phyloP scores from a whole-genome alignment of 2,329 filamentous ascomycete species.

The Xenoacremonium recifei region DNA sequence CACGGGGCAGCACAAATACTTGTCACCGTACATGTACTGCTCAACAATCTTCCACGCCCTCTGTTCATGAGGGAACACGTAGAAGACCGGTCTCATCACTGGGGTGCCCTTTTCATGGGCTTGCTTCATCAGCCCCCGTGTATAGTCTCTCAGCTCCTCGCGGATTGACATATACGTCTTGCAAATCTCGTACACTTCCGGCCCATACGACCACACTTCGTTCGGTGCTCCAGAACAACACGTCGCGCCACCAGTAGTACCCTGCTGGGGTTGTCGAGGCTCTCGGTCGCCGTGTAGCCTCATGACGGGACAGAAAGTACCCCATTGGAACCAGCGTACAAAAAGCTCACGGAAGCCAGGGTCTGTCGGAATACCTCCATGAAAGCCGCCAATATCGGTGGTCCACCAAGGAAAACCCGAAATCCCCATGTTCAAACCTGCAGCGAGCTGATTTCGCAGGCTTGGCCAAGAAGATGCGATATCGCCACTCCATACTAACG shows the following conservation, averaged over 20 bases:
- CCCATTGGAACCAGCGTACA: slow-evolving; percentile 70
- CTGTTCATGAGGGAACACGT: slow-evolving; percentile 1
- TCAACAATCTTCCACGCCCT: slow-evolving; percentile 50
- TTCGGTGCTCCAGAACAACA: slow-evolving; percentile 54
- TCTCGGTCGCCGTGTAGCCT: slow-evolving; percentile 65
- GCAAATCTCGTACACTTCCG: slow-evolving; percentile 59
- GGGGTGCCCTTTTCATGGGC: slow-evolving; percentile 60
- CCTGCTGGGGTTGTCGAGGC: slow-evolving; percentile 42
- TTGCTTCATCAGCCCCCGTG: slow-evolving; percentile 54
- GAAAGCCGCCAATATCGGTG: slow-evolving; percentile 69
- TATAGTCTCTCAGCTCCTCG: slow-evolving; percentile 58
- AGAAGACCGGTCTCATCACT: slow-evolving; percentile 57
- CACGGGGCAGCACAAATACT: slow-evolving; percentile 10
- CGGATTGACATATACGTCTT: slow-evolving; percentile 57
- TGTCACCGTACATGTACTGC: slow-evolving; percentile 61
- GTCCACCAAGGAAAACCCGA: slow-evolving; percentile 68
- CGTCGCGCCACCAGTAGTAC: slow-evolving; percentile 30
- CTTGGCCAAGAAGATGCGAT: slow-evolving; percentile 63
- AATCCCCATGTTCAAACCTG: slow-evolving; percentile 65
- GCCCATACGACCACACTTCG: slow-evolving; percentile 67
- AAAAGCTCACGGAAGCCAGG: slow-evolving; percentile 60
- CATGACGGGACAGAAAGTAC: slow-evolving; percentile 66
- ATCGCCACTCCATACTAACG: slow-evolving; percentile 66
- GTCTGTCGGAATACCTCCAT: slow-evolving; percentile 59
- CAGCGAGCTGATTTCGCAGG: slow-evolving; percentile 58